A percentile compares a stretch with the other conserved stretches of the same genome.
phyloP scores from a whole-genome alignment of 345 rosid genomes.

The Eucalyptus decipiens region DNA sequence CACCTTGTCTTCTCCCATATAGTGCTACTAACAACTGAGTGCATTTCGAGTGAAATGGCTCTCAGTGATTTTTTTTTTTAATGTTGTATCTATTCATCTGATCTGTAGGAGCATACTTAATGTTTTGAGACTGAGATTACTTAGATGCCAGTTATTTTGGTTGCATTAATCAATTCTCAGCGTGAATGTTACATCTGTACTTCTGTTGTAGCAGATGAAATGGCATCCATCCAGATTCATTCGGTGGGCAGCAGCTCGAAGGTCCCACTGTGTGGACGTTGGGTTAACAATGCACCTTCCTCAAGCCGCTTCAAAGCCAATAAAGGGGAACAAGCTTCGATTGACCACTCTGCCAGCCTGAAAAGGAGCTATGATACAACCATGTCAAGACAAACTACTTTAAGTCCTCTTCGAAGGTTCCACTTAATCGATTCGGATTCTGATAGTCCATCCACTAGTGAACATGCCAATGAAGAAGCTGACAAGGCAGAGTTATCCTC shows the following conservation, averaged over 20 bases:
- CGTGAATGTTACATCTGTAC: not conserved
- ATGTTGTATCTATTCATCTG: not conserved
- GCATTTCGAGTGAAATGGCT: not conserved
- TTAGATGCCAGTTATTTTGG: not conserved
- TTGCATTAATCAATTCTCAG: not conserved
- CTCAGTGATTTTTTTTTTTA: not conserved
- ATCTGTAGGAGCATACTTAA: not conserved
- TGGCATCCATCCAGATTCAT: conserved; percentile 18
- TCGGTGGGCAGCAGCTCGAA: conserved; percentile 60
- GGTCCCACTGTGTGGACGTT: conserved; percentile 33
- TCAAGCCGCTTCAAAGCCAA: conserved; percentile 14
- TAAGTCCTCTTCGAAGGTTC: conserved; percentile 82
- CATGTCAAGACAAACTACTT: conserved; percentile 33
- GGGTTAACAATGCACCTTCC: conserved; percentile 22
- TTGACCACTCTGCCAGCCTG: conserved; percentile 23
- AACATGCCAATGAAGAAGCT: conserved; percentile 10
- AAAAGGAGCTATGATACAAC: conserved; percentile 16
- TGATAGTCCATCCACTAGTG: conserved; percentile 32
- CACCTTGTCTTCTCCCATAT: not conserved
- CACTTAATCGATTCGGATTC: conserved; percentile 76
- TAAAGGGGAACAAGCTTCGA: conserved; percentile 17
- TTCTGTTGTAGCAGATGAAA: conserved; percentile 21
- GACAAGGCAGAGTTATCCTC: conserved; percentile 2
- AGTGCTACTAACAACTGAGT: not conserved
- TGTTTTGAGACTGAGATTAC: not conserved